Base-by-base conservation (phyloP, 1,139 yeast genomes). In the Kodamaea derodonti region DNA sequence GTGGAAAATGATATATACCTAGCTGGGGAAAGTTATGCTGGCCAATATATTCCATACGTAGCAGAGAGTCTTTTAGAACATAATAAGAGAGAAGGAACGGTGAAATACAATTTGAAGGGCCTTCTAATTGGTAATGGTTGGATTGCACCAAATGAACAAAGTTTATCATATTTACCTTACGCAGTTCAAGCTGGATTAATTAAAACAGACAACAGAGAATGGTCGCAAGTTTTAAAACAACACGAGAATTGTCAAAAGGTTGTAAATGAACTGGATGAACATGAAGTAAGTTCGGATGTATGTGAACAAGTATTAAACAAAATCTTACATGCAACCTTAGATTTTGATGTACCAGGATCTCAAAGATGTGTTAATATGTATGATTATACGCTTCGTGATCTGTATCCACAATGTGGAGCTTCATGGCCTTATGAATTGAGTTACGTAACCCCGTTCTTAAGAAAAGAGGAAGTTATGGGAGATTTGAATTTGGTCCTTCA, bases 11-110 rank as follows among this genome's bases (percentile, higher is more conserved):
- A 85, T 24, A 62, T 92, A 4, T 80, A 78, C 46, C 58, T 92
- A 32, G 95, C 96, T 0, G 99, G 99, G 17, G 98, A 92, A 60
- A 85, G 95, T 47, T 94, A 82, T 62, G 97, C 98, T 1, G 99
- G 99, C 16, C 97, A 92, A 56, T 92, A 87, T 56, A 84, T 92
- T 38, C 98, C 98, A 1, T 86, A 84, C 56, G 75, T 90, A 39
- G 95, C 94, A 0, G 62, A 73, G 31, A 79, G 77, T 1, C 70
- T 90, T 13, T 49, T 78, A 35, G 62, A 72, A 2, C 57, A 72
- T 32, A 78, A 80, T 51, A 58, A 62, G 31, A 47, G 60, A 6
- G 20, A 38, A 4, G 41, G 37, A 2, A 16, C 29, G 17, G 11
- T 20, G 8, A 11, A 25, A 9, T 18, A 18, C 9, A 66, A 80